phyloP scores from a whole-genome alignment of 2,329 filamentous ascomycete species.

The Scolecobasidium constrictum region DNA sequence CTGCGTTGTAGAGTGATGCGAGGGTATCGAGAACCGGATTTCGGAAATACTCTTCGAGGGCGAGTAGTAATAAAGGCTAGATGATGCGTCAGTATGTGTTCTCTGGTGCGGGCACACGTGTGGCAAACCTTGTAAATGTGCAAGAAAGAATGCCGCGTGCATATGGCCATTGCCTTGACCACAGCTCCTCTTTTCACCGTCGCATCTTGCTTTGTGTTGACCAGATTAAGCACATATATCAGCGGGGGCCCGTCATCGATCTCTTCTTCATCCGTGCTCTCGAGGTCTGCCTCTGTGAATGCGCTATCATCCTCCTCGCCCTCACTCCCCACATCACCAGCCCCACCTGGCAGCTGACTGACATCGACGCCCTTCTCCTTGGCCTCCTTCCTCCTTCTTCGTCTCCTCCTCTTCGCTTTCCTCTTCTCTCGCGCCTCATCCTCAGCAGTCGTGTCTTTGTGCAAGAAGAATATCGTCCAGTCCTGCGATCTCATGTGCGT shows the following conservation, averaged over 20 bases:
- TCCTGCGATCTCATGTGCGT: conserved; percentile 90
- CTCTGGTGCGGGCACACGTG: conserved; percentile 9
- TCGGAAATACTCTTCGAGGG: conserved; percentile 95
- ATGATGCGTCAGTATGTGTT: conserved; percentile 1
- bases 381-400: conserved; percentile 40
- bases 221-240: conserved; percentile 93
- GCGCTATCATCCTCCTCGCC: conserved; percentile 29
- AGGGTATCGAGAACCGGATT: conserved; percentile 80
- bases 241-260: conserved; percentile 71
- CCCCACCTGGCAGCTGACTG: conserved; percentile 29
- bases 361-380: conserved; percentile 28
- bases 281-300: conserved; percentile 41
- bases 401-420: conserved; percentile 41
- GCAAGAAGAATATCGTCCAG: conserved; percentile 98
- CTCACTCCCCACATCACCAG: conserved; percentile 29
- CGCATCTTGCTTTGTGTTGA: conserved; percentile 96
- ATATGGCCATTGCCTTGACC: conserved; percentile 98
- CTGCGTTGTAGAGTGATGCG: conserved; percentile 76
- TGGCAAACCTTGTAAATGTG: conserved; percentile 85
- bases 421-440: conserved; percentile 56
- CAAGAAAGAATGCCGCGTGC: conserved; percentile 90
- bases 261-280: conserved; percentile 28
- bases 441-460: conserved; percentile 83
- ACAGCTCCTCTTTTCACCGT: conserved; percentile 84
- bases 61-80: conserved; percentile 76